A percentile compares a stretch with the other conserved stretches of the same genome.
Conservation (phyloP, 2,329 filamentous ascomycete species). For the Immersiporthe knoxdaviesiana region DNA sequence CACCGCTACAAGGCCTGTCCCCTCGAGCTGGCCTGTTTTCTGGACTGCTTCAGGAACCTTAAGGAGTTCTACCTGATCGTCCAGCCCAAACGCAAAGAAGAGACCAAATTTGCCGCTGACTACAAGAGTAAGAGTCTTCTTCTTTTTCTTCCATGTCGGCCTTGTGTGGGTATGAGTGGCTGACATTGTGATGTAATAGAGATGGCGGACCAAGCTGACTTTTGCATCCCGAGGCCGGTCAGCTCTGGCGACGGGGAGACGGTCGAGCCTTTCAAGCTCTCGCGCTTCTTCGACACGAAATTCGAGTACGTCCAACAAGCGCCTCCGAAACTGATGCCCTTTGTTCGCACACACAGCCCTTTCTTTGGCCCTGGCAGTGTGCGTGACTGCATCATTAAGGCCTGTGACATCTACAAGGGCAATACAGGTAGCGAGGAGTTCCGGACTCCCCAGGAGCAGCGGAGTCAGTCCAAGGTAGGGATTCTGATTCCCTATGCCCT, state of each 20-base stretch:
- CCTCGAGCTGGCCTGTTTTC: slow-evolving; percentile 30
- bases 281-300: slow-evolving; percentile 18
- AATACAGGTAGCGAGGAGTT: not conserved
- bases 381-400: slow-evolving; percentile 12
- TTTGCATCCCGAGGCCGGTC: not conserved
- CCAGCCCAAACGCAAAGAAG: slow-evolving; percentile 11
- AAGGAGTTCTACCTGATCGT: slow-evolving; percentile 38
- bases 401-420: slow-evolving; percentile 5
- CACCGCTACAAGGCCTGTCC: slow-evolving; percentile 30
- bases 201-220: not conserved
- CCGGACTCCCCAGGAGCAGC: not conserved
- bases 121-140: slow-evolving; percentile 6
- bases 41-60: slow-evolving; percentile 36
- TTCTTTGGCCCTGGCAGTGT: not conserved
- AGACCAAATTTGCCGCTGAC: not conserved
- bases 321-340: not conserved
- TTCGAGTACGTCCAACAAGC: slow-evolving; percentile 23
- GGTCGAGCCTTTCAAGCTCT: not conserved
- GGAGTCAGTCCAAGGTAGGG: slow-evolving; percentile 13
- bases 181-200: slow-evolving; percentile 7
- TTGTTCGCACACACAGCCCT: not conserved
- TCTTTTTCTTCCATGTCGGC: not conserved
- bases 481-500: slow-evolving; percentile 7
- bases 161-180: not conserved
- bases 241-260: too few species aligned